Conservation (phyloP, 768 basidiomycete genomes). For the Termitomyces sp. region DNA sequence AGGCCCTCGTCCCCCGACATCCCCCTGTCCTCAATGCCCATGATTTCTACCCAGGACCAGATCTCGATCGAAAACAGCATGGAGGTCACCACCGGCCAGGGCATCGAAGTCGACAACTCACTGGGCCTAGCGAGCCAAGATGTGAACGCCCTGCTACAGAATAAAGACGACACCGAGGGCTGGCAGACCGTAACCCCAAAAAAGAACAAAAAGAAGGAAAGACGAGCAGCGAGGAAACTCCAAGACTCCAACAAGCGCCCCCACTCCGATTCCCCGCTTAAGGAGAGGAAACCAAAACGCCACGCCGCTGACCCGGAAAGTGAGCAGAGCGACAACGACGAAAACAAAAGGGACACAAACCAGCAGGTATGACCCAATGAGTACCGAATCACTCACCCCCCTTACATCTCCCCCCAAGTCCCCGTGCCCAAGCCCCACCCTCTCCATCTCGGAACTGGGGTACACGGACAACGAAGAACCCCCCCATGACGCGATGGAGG, state of each 20-base stretch:
- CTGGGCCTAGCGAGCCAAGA: not conserved
- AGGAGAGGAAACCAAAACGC: not conserved
- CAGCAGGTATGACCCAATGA: too few relatives aligned
- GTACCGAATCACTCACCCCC: too few relatives aligned
- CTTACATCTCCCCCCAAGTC: too few relatives aligned
- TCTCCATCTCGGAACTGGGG: too few relatives aligned
- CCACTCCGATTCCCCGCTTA: not conserved
- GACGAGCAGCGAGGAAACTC: not conserved
- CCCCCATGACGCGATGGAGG: too few relatives aligned
- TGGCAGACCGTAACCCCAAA: not conserved
- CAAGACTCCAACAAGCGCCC: not conserved
- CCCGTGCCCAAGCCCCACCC: too few relatives aligned
- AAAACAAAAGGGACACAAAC: too few relatives aligned
- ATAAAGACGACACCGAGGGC: not conserved
- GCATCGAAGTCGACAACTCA: not conserved
- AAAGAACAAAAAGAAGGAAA: not conserved
- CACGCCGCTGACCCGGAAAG: too few relatives aligned
- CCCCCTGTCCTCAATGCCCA: not conserved
- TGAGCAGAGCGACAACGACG: too few relatives aligned
- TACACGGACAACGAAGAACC: too few relatives aligned
- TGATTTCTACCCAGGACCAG: not conserved
- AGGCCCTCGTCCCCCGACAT: not conserved
- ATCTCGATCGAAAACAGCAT: not conserved
- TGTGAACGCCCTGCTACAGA: not conserved
- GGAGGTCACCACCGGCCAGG: rapidly evolving